Conservation (phyloP, 345 rosid genomes). For the Eucalyptus pauciflora region DNA sequence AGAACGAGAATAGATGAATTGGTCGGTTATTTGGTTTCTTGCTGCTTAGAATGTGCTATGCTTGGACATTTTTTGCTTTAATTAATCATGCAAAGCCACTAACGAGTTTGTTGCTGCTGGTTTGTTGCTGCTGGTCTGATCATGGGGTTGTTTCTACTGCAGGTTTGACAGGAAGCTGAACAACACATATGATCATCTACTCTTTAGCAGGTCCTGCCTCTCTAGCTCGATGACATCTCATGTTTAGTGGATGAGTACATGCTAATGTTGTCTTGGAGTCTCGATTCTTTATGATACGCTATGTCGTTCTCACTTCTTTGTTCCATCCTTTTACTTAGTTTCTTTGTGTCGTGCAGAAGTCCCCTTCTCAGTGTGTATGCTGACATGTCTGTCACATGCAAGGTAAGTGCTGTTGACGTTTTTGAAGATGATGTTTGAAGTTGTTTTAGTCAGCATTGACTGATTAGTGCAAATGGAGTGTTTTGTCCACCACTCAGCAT, state of each 20-base stretch:
- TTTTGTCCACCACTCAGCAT: neutral
- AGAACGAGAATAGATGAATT: neutral
- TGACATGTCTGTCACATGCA: slow-evolving; percentile 91
- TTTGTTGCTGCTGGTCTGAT: neutral
- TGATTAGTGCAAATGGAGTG: neutral
- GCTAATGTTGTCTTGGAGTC: neutral
- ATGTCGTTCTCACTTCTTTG: neutral
- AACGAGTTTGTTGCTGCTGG: neutral
- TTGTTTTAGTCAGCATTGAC: neutral
- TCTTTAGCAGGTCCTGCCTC: slow-evolving; percentile 76
- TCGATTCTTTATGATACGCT: neutral
- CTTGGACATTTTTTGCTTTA: neutral
- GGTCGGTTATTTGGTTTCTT: neutral
- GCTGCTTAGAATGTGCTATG: neutral
- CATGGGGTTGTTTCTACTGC: slow-evolving; percentile 1
- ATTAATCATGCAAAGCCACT: neutral
- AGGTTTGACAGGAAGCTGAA: slow-evolving; percentile 93
- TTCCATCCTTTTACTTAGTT: neutral
- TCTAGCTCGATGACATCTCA: neutral
- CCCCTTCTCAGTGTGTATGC: slow-evolving; percentile 90
- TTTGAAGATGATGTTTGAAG: neutral
- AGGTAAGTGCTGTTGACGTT: slow-evolving; percentile 29
- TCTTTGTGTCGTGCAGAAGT: slow-evolving; percentile 45
- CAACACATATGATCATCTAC: slow-evolving; percentile 85
- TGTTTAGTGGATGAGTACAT: neutral